Percentiles rank a stretch among this genome's conserved stretches.
These are phyloP conservation scores for Yamadazyma trypodendri DNA, from an alignment of 1,139 yeast genomes.

Conservation along the genomic window DNA sequence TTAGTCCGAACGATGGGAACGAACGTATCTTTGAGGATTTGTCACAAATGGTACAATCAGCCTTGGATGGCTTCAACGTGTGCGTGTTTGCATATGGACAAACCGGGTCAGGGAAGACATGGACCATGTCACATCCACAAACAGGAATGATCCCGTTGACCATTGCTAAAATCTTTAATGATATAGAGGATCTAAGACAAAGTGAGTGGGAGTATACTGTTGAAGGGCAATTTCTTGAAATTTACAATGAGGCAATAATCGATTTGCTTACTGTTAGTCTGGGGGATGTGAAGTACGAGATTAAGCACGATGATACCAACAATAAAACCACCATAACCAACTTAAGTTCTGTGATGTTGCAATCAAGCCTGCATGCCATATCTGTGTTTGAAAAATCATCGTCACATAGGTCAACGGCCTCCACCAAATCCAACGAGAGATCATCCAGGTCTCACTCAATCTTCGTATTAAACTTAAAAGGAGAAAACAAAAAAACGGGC, in stretches of 20 bases:
- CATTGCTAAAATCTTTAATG: conserved; percentile 66
- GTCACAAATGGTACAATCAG: conserved; percentile 84
- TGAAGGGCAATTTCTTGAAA: conserved; percentile 81
- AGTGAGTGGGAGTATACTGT: conserved; percentile 68
- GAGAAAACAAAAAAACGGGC: conserved; percentile 52
- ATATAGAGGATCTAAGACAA: conserved; percentile 47
- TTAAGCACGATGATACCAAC: conserved; percentile 63
- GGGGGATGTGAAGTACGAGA: conserved; percentile 53
- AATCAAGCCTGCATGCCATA: conserved; percentile 50
- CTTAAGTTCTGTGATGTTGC: conserved; percentile 49
- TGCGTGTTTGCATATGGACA: conserved; percentile 98
- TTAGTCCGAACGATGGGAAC: conserved; percentile 55
- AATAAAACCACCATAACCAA: conserved; percentile 61
- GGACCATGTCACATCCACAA: conserved; percentile 72
- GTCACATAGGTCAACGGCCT: conserved; percentile 71
- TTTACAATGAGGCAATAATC: conserved; percentile 77
- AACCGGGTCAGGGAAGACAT: conserved; percentile 96
- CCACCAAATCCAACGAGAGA: conserved; percentile 77
- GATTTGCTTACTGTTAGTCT: conserved; percentile 51
- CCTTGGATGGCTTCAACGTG: conserved; percentile 86
- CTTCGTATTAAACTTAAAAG: conserved; percentile 62
- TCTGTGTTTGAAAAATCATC: conserved; percentile 54
- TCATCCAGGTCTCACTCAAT: conserved; percentile 74
- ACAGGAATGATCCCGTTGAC: conserved; percentile 88
- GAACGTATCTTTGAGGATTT: conserved; percentile 75